phyloP scores from a whole-genome alignment of 2,329 filamentous ascomycete genomes.

The Venturia carpophila region DNA sequence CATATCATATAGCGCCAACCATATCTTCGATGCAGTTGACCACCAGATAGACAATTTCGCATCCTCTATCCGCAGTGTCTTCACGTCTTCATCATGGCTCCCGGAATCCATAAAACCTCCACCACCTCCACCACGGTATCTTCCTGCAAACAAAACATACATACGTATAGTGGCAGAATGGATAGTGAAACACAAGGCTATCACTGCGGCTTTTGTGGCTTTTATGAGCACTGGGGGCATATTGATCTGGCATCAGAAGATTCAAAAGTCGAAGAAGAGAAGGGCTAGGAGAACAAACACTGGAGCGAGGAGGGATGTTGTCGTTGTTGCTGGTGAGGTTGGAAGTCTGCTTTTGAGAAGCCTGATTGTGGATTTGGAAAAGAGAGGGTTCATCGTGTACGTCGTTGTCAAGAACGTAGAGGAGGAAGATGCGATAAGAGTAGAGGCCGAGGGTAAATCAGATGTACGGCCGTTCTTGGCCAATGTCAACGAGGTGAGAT shows the following conservation, averaged over 20 bases:
- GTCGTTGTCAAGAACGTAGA: constrained; percentile 78
- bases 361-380: constrained; percentile 76
- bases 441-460: constrained; percentile 54
- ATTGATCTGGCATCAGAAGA: constrained; percentile 54
- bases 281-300: constrained; percentile 72
- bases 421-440: constrained; percentile 71
- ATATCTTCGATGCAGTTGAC: constrained; percentile 69
- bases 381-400: constrained; percentile 88
- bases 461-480: constrained; percentile 78
- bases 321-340: constrained; percentile 81
- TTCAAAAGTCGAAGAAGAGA: constrained; percentile 52
- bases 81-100: constrained; percentile 63
- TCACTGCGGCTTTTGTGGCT: constrained; percentile 63
- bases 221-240: constrained; percentile 58
- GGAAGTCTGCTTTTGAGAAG: constrained; percentile 76
- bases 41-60: constrained; percentile 71
- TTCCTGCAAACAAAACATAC: constrained; percentile 33
- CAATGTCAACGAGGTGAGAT: constrained; percentile 69
- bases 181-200: constrained; percentile 62
- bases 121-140: constrained; percentile 36
- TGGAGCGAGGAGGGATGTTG: constrained; percentile 79
- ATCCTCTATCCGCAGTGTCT: constrained; percentile 57
- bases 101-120: constrained; percentile 59
- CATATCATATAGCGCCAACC: constrained; percentile 53
- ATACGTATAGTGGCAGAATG: constrained; percentile 59